Percentiles rank a stretch among this genome's conserved stretches.
Evolutionary conservation across 2,329 filamentous ascomycete genomes (phyloP).

Genomic region (Mycosphaerelloides madeirae): DNA sequence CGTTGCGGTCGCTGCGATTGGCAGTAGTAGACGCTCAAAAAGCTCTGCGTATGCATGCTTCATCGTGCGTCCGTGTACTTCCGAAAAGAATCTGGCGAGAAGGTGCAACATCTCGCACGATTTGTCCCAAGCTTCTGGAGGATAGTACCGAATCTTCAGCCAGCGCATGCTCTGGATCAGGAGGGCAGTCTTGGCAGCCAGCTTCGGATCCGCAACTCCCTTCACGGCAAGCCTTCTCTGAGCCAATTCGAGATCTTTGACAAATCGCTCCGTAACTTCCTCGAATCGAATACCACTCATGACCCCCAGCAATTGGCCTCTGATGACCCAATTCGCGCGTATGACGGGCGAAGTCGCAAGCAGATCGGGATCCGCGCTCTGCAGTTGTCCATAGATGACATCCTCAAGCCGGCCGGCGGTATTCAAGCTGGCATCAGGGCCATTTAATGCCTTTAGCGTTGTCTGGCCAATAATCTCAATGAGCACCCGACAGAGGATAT

Average conservation of each 20-base stretch:
- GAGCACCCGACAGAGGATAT: conserved; percentile 87
- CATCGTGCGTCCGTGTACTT: conserved; percentile 79
- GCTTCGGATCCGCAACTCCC: conserved; percentile 60
- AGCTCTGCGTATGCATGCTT: conserved; percentile 95
- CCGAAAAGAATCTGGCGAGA: conserved; percentile 75
- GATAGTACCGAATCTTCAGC: conserved; percentile 68
- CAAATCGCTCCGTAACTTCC: conserved; percentile 75
- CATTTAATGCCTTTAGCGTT: conserved; percentile 65
- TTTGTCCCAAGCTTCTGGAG: conserved; percentile 72
- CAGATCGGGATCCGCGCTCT: conserved; percentile 79
- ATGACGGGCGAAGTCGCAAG: conserved; percentile 72
- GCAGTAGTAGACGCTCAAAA: conserved; percentile 77
- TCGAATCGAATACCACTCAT: conserved; percentile 93
- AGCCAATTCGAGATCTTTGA: conserved; percentile 71
- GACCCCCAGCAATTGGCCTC: conserved; percentile 85
- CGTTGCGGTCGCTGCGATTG: conserved; percentile 75
- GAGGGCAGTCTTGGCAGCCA: conserved; percentile 78
- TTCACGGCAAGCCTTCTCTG: conserved; percentile 72
- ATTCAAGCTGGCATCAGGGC: conserved; percentile 57
- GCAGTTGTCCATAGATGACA: conserved; percentile 95
- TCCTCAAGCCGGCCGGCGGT: conserved; percentile 92
- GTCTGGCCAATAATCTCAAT: conserved; percentile 93
- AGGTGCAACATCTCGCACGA: conserved; percentile 85
- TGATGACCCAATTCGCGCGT: conserved; percentile 92
- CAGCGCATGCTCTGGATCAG: conserved; percentile 90